Percentiles rank a stretch among this genome's conserved stretches.
phyloP scores from a whole-genome alignment of 495 filamentous ascomycete species.

The Sporormia fimetaria region DNA sequence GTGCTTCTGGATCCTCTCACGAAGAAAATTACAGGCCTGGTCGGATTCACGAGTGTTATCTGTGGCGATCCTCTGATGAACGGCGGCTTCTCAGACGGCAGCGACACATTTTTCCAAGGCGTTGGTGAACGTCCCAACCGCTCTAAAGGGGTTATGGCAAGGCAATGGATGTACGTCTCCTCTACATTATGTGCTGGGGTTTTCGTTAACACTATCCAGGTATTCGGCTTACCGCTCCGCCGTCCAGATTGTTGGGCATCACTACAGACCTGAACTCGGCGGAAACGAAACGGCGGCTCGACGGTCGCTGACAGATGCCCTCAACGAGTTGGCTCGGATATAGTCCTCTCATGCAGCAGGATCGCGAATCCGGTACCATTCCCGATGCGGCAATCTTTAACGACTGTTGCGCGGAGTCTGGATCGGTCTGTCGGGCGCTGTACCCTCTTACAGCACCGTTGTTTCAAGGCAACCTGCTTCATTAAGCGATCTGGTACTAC shows the following conservation, averaged over 20 bases:
- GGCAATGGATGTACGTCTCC: constrained; percentile 49
- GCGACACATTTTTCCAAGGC: constrained; percentile 38
- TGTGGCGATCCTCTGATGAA: constrained; percentile 51
- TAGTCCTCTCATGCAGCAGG: too few species aligned
- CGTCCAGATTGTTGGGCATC: constrained; percentile 27
- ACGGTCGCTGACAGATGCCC: constrained; percentile 28
- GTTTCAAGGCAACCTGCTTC: too few species aligned
- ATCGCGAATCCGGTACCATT: too few species aligned
- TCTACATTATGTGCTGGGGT: constrained; percentile 28
- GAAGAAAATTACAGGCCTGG: constrained; percentile 31
- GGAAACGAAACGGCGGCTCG: constrained; percentile 30
- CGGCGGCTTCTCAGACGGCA: constrained; percentile 38
- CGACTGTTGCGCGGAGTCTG: too few species aligned
- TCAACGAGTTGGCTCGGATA: constrained; percentile 27
- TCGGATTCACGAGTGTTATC: constrained; percentile 42
- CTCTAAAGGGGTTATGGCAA: constrained; percentile 21
- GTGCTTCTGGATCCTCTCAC: constrained; percentile 46
- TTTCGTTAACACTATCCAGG: constrained; percentile 40
- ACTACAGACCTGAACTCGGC: constrained; percentile 28
- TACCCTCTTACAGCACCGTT: too few species aligned
- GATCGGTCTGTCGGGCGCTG: too few species aligned
- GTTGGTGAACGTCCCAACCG: constrained; percentile 30
- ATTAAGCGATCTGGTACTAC: too few species aligned
- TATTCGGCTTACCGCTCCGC: constrained; percentile 31
- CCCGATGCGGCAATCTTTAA: too few species aligned